phyloP scores from a whole-genome alignment of 179 eudicot genomes.

The Corrigiola litoralis region DNA sequence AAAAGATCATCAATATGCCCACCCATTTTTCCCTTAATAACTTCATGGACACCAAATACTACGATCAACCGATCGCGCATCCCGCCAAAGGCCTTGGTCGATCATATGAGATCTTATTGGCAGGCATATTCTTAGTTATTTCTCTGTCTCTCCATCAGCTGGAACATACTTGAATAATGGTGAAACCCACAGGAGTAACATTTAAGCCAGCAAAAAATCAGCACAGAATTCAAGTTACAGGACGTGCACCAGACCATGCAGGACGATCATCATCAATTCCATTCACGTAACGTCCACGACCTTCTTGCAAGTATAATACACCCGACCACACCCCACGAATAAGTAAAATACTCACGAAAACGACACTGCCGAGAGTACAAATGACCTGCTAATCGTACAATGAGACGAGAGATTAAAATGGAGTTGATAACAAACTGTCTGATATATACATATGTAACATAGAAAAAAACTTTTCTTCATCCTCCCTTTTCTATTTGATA shows the following conservation, averaged over 20 bases:
- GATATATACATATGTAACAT: too few relatives aligned
- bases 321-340: constrained; percentile 92
- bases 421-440: too few relatives aligned
- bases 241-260: constrained; percentile 59
- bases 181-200: too few relatives aligned
- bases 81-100: too few relatives aligned
- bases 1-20: too few relatives aligned
- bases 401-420: background rate
- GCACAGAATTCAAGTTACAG: constrained; percentile 40
- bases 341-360: constrained; percentile 79
- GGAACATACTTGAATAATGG: background rate
- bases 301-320: constrained; percentile 67
- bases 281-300: constrained; percentile 36
- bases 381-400: constrained; percentile 46
- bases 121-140: too few relatives aligned
- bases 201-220: background rate
- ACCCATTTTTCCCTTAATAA: too few relatives aligned
- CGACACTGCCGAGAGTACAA: constrained; percentile 84
- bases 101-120: too few relatives aligned
- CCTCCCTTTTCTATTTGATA: too few relatives aligned
- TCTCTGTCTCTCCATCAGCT: background rate
- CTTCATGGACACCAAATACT: too few relatives aligned
- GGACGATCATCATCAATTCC: constrained; percentile 50
- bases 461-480: background rate
- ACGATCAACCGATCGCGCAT: too few relatives aligned